Base-by-base conservation (phyloP, 176 grass and related monocot genomes). In the Avena insularis region DNA sequence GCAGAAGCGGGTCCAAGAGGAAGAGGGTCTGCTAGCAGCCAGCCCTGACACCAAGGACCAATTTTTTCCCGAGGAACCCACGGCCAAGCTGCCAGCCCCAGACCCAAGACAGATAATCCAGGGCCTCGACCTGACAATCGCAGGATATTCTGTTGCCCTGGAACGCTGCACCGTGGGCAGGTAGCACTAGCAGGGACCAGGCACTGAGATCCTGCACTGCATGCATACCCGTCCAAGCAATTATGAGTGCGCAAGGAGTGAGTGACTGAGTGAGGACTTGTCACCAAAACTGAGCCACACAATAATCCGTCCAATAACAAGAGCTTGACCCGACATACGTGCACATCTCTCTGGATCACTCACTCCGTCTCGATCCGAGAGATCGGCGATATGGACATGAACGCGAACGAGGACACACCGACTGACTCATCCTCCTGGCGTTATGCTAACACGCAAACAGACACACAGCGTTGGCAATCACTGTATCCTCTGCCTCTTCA, bases 101-200 rank as follows among this genome's bases (percentile, higher is more conserved):
- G 46, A 75, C 71, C 71, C 46, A 29, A 75, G 72, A 75, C 72
- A 75, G 72, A 75, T 27, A 75, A 50, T 50, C 71, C 46, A 75
- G 72, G 47, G 6, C 72, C 72, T 75, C 72, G 72, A 53, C 74
- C 74, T 54, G 74, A 77, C 74, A 55, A 63, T 15, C 74, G 49
- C 74, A 54, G 74, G 74, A 77, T 19, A 54, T 77, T 54, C 16
- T 33, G 74, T 4, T 29, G 21, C 21, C 46, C 21, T 48, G 51
- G 72, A 75, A 29, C 72, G 72, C 72, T 75, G 74, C 74, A 54
- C 72, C 23, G 47, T 27, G 23, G 72, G 47, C 72, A 75, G 50
- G 15, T 35, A 51, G 71, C 62, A 13, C 1, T 17, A 67, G 65
- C 73, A 76, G 50, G 71, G 74, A 77, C 74, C 74, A 77, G 74